Conservation (phyloP, 148 eudicot genomes). For the Talinum fruticosum region DNA sequence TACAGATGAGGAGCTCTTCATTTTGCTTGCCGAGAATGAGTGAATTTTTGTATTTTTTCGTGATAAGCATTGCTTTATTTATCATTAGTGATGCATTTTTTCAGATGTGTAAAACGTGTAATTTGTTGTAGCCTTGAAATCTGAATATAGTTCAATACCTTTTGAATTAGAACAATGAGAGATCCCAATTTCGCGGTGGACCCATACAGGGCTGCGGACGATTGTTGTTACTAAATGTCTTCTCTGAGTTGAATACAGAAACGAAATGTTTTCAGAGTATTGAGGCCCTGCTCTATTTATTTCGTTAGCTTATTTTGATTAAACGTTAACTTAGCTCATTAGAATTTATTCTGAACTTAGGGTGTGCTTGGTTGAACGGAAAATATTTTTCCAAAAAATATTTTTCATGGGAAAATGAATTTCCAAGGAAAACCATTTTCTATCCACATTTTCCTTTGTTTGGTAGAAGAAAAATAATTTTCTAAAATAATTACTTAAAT, state of each 20-base stretch:
- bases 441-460: too few species aligned
- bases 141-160: neutral
- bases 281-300: too few species aligned
- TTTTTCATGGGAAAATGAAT: too few species aligned
- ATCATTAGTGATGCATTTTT: neutral
- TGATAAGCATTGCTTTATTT: neutral
- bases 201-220: neutral
- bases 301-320: too few species aligned
- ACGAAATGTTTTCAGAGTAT: neutral
- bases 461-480: too few species aligned
- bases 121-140: constrained; percentile 3
- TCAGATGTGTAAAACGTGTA: constrained; percentile 8
- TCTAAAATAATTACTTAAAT: too few species aligned
- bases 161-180: neutral
- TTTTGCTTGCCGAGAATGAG: constrained; percentile 70
- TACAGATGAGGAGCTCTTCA: constrained; percentile 83
- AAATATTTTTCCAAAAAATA: too few species aligned
- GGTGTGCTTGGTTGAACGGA: too few species aligned
- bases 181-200: neutral
- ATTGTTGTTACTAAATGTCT: neutral
- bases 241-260: neutral
- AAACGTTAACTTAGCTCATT: too few species aligned
- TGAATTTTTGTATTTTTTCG: constrained; percentile 21
- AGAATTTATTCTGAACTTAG: too few species aligned
- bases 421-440: too few species aligned